Conservation (phyloP, 139 green algal genomes). For the Ostreobium quekettii region DNA sequence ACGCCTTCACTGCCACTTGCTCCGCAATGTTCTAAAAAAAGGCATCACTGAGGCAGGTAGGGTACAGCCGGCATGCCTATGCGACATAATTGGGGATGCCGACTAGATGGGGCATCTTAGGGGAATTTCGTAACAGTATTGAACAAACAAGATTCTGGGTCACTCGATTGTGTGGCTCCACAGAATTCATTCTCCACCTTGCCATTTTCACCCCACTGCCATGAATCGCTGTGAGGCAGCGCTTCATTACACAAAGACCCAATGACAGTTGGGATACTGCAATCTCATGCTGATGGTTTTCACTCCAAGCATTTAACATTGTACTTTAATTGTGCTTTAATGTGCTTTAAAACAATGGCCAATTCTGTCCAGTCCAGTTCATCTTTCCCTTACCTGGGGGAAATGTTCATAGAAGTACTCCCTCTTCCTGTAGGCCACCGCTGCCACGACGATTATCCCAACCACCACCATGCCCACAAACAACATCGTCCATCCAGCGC, state of each 20-base stretch:
- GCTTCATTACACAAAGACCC: neutral
- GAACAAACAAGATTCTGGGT: no score
- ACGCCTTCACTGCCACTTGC: no score
- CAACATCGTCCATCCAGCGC: neutral
- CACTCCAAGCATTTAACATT: neutral
- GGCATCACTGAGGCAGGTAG: neutral
- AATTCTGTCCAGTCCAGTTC: no score
- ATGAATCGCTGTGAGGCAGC: neutral
- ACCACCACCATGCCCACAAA: constrained; percentile 3
- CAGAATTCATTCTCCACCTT: no score
- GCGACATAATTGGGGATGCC: neutral
- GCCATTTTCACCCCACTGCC: neutral
- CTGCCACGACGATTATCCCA: neutral
- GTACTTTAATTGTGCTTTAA: neutral
- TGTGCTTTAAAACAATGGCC: neutral
- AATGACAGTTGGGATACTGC: neutral
- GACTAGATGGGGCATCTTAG: neutral
- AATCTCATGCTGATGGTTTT: neutral
- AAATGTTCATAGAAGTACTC: constrained; percentile 17
- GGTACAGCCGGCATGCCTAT: neutral
- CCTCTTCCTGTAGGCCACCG: constrained; percentile 10
- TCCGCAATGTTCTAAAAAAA: no score
- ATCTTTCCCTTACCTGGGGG: neutral
- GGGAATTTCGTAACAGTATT: no score
- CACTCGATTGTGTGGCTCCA: no score